A percentile compares a stretch with the other conserved stretches of the same genome.
These are phyloP conservation scores for Pistacia integerrima DNA, from an alignment of 345 rosid species.

Conservation along the genomic window DNA sequence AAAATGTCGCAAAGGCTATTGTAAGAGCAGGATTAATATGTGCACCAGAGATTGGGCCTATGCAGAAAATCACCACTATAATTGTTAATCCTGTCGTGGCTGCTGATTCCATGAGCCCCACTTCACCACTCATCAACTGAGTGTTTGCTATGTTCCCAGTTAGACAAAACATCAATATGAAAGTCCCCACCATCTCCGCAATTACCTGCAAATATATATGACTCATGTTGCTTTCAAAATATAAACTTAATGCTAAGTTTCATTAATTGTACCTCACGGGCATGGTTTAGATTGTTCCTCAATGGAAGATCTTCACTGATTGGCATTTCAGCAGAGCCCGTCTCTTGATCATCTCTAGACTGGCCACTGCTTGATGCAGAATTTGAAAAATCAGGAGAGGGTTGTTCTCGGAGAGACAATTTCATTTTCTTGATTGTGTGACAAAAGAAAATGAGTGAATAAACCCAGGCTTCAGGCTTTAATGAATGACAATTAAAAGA, in stretches of 20 bases:
- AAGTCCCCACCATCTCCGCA: conserved; percentile 82
- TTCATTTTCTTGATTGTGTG: conserved; percentile 27
- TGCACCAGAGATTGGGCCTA: conserved; percentile 85
- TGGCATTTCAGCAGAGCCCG: conserved; percentile 33
- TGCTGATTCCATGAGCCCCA: conserved; percentile 73
- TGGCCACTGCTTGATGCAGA: conserved; percentile 22
- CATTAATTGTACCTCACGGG: conserved; percentile 40
- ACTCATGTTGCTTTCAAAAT: no score
- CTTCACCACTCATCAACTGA: conserved; percentile 50
- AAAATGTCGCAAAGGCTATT: conserved; percentile 67
- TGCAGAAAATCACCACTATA: conserved; percentile 54
- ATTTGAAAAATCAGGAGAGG: conserved; percentile 31
- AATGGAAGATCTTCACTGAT: conserved; percentile 26
- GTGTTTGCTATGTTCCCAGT: conserved; percentile 72
- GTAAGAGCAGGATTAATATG: conserved; percentile 91
- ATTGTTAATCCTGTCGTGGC: conserved; percentile 71
- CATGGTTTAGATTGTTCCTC: conserved; percentile 46
- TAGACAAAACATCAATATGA: conserved; percentile 69
- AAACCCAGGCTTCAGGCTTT: conserved; percentile 9
- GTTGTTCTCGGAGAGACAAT: conserved; percentile 24
- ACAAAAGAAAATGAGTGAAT: conserved; percentile 2
- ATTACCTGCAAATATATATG: conserved; percentile 44
- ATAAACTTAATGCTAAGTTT: no score
- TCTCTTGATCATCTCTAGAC: conserved; percentile 47
- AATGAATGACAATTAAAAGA: conserved; percentile 4